Evolutionary conservation across 163 green algal genomes (phyloP), one percentile per base, ranked within the genome.

Genomic region (Dunaliella salina): DNA sequence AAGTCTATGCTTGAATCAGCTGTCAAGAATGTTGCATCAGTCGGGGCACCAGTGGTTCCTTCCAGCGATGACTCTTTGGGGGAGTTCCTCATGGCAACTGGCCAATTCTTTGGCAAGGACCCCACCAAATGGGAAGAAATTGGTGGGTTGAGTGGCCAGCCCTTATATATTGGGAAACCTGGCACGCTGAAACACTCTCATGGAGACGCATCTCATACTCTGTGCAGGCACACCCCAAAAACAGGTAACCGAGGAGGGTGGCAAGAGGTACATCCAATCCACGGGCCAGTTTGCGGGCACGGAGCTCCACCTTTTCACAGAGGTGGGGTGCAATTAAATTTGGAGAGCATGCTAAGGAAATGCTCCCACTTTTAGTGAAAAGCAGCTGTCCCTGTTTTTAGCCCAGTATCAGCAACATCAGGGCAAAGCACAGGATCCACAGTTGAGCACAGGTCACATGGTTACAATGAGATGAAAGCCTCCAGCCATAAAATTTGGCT

Each of bases 51-150:
- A 13, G 84, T 87, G 30, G 90, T 92, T 35, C 91, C 90, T 1
- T 90, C 90, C 12, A 89, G 83, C 59, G 90, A 93, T 75, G 89
- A 93, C 78, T 88, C 89, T 0, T 85, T 96, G 40, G 87, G 93
- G 79, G 33, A 89, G 78, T 94, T 93, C 59, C 85, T 95, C 33
- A 84, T 91, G 33, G 81, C 89, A 30, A 87, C 89, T 46, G 93
- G 92, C 12, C 87, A 84, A 15, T 91, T 95, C 71, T 95, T 95
- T 87, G 93, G 93, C 29, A 95, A 94, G 80, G 93, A 96, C 86
- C 90, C 93, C 0, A 88, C 81, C 1, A 91, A 92, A 84, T 96
- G 93, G 93, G 90, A 93, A 26, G 88, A 90, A 84, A 82, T 95
- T 46, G 93, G 93, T 90, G 79, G 3, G 82, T 50, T 50, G 40